Base-by-base conservation (phyloP, 2,329 filamentous ascomycete genomes). In the Achaetomium macrosporum region DNA sequence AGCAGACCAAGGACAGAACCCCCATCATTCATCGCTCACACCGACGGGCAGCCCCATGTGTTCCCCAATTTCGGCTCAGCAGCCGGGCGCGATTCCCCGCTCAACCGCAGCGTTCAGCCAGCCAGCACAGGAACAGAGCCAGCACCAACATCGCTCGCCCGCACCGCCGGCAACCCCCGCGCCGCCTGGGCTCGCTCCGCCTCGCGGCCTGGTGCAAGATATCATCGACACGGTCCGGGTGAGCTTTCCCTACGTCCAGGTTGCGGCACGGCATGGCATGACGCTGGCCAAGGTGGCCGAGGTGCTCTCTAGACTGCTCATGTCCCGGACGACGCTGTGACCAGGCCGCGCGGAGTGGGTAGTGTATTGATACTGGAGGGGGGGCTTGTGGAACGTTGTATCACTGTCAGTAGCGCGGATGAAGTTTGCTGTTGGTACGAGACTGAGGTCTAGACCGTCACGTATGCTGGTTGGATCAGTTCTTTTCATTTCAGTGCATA, bases 151-250 rank as follows among this genome's bases (percentile, higher is more conserved):
- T n/a, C 20, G 15, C 40, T 20, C 19, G 40, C 3, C 29, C 8
- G 13, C 42, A 1, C 9, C 16, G 30, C 16, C 2, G 5, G 4
- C 42, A 16, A 9, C 40, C 5, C 29, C 16, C 6, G 29, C 63
- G 19, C 63, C 63, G 2, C 19, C 11, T 19, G 33, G 15, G 13
- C 16, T 40, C 33, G 15, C 5, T n/a, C 13, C 67, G 66, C 53
- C 66, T 76, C 20, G 71, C 76, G 19, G 2, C 16, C 35, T 52
- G 2, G 12, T 47, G 3, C 44, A 43, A 9, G 75, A 78, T 60
- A 71, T 78, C 19, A 74, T 74, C 4, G 71, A 77, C 59, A 76
- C 75, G 0, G 72, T 73, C 41, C 70, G 75, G 59, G 68, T 69
- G 45, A 64, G 64, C 3, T 76, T 77, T 47, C 75, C 75, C 4